Percentiles rank a stretch among this genome's conserved stretches.
These are phyloP conservation scores for Podosphaera aphanis DNA, from an alignment of 2,329 filamentous ascomycete genomes.

Conservation along the genomic window DNA sequence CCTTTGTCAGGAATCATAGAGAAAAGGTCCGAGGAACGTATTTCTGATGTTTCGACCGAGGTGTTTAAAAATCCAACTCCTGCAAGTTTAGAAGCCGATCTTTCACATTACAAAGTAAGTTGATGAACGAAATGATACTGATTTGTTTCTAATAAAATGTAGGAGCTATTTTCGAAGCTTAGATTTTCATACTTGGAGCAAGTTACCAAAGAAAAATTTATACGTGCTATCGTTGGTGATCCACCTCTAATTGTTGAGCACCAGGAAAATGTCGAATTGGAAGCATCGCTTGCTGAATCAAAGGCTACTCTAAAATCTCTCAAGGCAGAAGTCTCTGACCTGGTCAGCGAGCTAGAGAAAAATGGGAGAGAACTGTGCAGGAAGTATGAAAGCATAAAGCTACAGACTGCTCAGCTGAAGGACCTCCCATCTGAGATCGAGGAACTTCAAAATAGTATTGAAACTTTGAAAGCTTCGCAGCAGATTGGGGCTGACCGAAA, in stretches of 20 bases:
- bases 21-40: constrained; percentile 24
- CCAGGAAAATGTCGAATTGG: constrained; percentile 59
- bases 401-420: constrained; percentile 25
- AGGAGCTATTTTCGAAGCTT: constrained; percentile 82
- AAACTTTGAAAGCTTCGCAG: constrained; percentile 21
- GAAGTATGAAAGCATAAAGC: constrained; percentile 26
- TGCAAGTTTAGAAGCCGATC: constrained; percentile 56
- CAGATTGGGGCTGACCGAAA: constrained; percentile 21
- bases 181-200: constrained; percentile 96
- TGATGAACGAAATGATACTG: neutral
- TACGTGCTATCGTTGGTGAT: constrained; percentile 75
- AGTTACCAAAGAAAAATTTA: constrained; percentile 94
- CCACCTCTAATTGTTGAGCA: constrained; percentile 66
- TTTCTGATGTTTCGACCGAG: constrained; percentile 48
- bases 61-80: constrained; percentile 46
- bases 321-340: constrained; percentile 53
- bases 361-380: constrained; percentile 33
- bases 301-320: constrained; percentile 59
- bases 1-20: constrained; percentile 34
- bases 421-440: constrained; percentile 28
- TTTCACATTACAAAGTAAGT: constrained; percentile 57
- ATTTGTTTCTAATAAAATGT: neutral
- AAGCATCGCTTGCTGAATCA: constrained; percentile 40
- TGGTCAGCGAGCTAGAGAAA: constrained; percentile 49
- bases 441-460: constrained; percentile 25